These are phyloP conservation scores for Pulicaria dysenterica DNA, from an alignment of 129 eudicot genomes.

Conservation along the genomic window DNA sequence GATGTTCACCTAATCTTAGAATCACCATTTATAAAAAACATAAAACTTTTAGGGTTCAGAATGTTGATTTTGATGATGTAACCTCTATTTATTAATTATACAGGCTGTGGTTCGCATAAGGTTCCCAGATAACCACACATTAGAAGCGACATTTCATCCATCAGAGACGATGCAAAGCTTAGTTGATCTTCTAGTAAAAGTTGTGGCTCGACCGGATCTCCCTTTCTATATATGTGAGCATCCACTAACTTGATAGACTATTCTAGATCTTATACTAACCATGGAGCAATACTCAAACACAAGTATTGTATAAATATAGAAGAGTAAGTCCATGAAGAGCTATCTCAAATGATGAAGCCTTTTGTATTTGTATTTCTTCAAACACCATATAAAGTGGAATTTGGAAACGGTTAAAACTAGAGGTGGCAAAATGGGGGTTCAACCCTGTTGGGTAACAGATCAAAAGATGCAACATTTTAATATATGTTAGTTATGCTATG, in stretches of 20 bases:
- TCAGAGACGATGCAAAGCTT: slow-evolving; percentile 77
- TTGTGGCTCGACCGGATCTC: slow-evolving; percentile 66
- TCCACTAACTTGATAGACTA: slow-evolving; percentile 14
- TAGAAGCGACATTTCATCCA: slow-evolving; percentile 84
- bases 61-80: background rate
- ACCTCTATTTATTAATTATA: slow-evolving; percentile 1
- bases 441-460: slow-evolving; percentile 13
- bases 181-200: slow-evolving; percentile 69
- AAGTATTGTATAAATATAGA: background rate
- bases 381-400: background rate
- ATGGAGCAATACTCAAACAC: background rate
- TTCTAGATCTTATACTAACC: background rate
- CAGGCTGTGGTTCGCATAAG: slow-evolving; percentile 84
- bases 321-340: background rate
- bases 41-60: background rate
- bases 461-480: background rate
- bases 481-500: background rate
- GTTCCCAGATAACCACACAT: slow-evolving; percentile 82
- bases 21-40: background rate
- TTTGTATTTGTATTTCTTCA: background rate
- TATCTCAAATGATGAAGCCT: slow-evolving; percentile 18
- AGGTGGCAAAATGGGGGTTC: background rate
- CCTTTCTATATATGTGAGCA: slow-evolving; percentile 75
- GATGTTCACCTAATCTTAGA: slow-evolving; percentile 6
- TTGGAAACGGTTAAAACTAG: background rate